Evolutionary conservation across 352 stramenopile genomes (phyloP), one percentile per base, ranked within the genome.

Genomic region (Pythium brachiatum): DNA sequence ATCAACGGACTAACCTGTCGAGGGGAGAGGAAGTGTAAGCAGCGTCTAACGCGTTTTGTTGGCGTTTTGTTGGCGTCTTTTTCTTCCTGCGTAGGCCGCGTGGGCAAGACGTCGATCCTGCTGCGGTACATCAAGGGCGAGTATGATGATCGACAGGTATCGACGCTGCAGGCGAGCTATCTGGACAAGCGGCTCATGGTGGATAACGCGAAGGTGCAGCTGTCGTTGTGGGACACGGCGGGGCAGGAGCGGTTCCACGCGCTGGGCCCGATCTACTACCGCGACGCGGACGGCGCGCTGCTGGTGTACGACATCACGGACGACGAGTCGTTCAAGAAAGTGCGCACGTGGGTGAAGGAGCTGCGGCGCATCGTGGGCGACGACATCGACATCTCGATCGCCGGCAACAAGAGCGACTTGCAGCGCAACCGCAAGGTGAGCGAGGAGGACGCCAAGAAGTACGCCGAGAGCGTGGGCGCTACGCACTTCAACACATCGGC

Each of bases 91-190:
- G 54, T 79, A 96, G 93, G 92, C 36, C 88, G 92, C 46, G 94
- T 98, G 46, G 94, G 94, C 44, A 98, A 98, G 73, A 98, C 94
- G 27, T 98, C 92, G 34, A 98, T 98, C 53, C 70, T 98, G 20
- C 68, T 98, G 58, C 83, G 92, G 36, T 98, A 97, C 69, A 93
- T 96, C 66, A 94, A 96, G 69, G 90, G 94, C 70, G 88, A 96
- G 57, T 98, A 97, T 73, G 78, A 96, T 66, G 94, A 97, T 44
- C 74, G 83, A 13, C 90, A 97, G 70, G 83, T 94, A 29, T 96
- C 92, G 56, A 98, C 94, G 48, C 76, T 98, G 18, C 90, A 98
- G 69, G 94, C 94, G 15, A 97, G 89, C 39, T 98, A 98, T 66
- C 68, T 98, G 52, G 92, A 98, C 67, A 97, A 97, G 73, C 82